Conservation (phyloP, 768 basidiomycete species). For the Tricholoma terreum region DNA sequence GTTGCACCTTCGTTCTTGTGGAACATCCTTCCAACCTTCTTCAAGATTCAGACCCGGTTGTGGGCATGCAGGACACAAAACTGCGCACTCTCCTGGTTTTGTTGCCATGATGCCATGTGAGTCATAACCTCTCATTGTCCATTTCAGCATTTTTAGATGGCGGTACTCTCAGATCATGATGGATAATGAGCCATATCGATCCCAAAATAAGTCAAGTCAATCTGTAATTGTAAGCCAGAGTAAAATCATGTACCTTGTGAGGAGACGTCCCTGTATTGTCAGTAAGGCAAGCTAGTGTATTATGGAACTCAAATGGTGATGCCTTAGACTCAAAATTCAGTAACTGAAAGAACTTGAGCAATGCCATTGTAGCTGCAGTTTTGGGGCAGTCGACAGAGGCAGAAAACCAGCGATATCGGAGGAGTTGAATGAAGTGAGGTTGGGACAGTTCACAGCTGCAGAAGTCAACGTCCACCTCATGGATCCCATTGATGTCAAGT, state of each 20-base stretch:
- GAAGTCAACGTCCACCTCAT: slow-evolving; percentile 3
- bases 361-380: slow-evolving; percentile 10
- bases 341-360: slow-evolving; percentile 9
- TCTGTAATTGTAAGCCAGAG: not conserved
- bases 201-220: not conserved
- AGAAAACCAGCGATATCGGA: slow-evolving; percentile 5
- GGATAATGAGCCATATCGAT: slow-evolving; percentile 12
- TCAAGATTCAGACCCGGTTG: slow-evolving; percentile 22
- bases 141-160: slow-evolving; percentile 14
- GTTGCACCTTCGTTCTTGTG: not conserved
- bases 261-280: slow-evolving; percentile 10
- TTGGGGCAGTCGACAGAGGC: slow-evolving; percentile 5
- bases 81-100: slow-evolving; percentile 15
- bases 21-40: slow-evolving; percentile 14
- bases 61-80: slow-evolving; percentile 28
- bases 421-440: slow-evolving; percentile 9
- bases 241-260: slow-evolving; percentile 5
- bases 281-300: slow-evolving; percentile 3
- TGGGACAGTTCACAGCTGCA: slow-evolving; percentile 7
- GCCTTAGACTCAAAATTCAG: slow-evolving; percentile 11
- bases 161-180: slow-evolving; percentile 14
- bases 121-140: slow-evolving; percentile 12
- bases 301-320: slow-evolving; percentile 10
- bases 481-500: not conserved
- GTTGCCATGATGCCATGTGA: slow-evolving; percentile 10